phyloP scores from a whole-genome alignment of 306 rosid species.

The Potentilla sterilis region DNA sequence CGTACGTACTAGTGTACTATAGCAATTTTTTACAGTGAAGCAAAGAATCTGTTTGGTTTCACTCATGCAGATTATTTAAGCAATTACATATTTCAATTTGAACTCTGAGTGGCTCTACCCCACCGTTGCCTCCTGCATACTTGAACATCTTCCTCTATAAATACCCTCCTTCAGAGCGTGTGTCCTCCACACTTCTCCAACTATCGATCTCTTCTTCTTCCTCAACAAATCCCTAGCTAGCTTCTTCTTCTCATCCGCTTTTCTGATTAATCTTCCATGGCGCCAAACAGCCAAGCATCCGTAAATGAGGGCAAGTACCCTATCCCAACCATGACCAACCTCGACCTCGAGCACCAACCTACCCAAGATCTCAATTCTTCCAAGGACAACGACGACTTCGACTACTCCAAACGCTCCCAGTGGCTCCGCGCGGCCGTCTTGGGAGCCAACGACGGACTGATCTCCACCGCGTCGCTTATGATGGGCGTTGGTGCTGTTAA shows the following conservation, averaged over 20 bases:
- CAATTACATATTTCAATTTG: not conserved
- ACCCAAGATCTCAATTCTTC: conserved; percentile 30
- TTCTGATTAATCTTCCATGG: conserved; percentile 27
- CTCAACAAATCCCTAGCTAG: not conserved
- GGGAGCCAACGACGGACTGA: conserved; percentile 92
- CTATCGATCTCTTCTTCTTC: not conserved
- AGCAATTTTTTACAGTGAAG: not conserved
- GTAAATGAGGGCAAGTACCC: conserved; percentile 31
- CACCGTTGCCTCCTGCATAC: conserved; percentile 37
- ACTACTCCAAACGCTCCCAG: conserved; percentile 86
- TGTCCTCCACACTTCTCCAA: conserved; percentile 70
- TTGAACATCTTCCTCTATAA: conserved; percentile 47
- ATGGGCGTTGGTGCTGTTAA: conserved; percentile 94
- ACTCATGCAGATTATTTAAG: not conserved
- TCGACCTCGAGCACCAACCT: conserved; percentile 54
- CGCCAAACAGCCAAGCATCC: conserved; percentile 38
- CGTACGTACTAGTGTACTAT: not conserved
- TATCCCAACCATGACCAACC: conserved; percentile 25
- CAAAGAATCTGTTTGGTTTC: not conserved
- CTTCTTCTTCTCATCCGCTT: conserved; percentile 9
- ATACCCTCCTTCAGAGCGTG: conserved; percentile 61
- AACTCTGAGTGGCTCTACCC: conserved; percentile 41
- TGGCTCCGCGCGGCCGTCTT: conserved; percentile 92
- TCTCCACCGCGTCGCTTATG: conserved; percentile 89
- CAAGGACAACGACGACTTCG: conserved; percentile 37